phyloP scores from a whole-genome alignment of 2,329 filamentous ascomycete genomes.

The Colletotrichum scovillei region DNA sequence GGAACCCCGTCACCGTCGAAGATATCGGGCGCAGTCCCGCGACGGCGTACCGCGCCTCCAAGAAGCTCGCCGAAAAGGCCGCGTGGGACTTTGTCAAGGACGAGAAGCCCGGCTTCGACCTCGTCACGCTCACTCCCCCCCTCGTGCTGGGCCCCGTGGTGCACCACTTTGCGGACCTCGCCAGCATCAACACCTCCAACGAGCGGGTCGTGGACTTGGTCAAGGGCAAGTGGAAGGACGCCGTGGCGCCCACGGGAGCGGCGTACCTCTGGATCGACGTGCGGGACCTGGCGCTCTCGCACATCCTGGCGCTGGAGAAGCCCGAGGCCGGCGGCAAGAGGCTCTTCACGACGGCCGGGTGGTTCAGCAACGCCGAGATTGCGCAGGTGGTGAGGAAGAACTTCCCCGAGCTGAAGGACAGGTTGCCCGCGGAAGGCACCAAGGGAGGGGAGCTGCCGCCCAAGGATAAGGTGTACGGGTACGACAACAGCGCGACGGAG shows the following conservation, averaged over 20 bases:
- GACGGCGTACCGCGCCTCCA: slow-evolving; percentile 65
- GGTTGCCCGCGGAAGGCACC: slow-evolving; percentile 57
- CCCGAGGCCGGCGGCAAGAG: slow-evolving; percentile 60
- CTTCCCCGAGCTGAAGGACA: slow-evolving; percentile 62
- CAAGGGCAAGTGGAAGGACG: slow-evolving; percentile 59
- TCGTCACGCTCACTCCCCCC: slow-evolving; percentile 66
- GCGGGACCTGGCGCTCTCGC: slow-evolving; percentile 64
- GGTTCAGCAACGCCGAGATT: slow-evolving; percentile 59
- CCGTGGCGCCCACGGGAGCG: slow-evolving; percentile 53
- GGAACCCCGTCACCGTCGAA: slow-evolving; percentile 64
- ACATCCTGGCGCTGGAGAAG: slow-evolving; percentile 63
- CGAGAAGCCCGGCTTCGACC: slow-evolving; percentile 58
- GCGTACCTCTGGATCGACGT: slow-evolving; percentile 66
- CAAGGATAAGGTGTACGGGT: slow-evolving; percentile 58
- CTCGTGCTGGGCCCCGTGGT: slow-evolving; percentile 51
- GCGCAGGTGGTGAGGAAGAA: slow-evolving; percentile 54
- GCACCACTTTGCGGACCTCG: slow-evolving; percentile 34
- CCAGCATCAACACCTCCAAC: slow-evolving; percentile 65
- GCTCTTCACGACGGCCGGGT: slow-evolving; percentile 61
- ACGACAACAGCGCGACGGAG: slow-evolving; percentile 69
- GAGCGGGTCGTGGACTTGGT: slow-evolving; percentile 62
- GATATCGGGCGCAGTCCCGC: slow-evolving; percentile 52
- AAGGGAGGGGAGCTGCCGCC: slow-evolving; percentile 56
- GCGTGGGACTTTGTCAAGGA: slow-evolving; percentile 63
- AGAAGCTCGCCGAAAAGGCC: slow-evolving; percentile 64